Evolutionary conservation across 2,329 filamentous ascomycete genomes (phyloP), one percentile per base, ranked within the genome.

Genomic region (Trichophyton benhamiae): DNA sequence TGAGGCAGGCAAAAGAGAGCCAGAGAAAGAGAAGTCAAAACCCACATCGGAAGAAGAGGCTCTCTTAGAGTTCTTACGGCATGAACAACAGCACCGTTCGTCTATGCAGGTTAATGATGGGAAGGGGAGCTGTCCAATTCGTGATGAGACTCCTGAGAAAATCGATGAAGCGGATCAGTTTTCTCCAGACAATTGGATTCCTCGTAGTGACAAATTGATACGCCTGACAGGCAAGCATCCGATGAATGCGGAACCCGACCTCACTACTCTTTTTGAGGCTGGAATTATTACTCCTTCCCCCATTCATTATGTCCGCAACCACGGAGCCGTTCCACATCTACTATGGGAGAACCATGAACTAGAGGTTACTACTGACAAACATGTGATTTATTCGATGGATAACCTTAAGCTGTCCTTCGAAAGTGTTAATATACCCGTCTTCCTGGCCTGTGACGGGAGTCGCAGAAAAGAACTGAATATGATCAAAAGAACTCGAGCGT

Each of bases 181-280:
- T 64, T 76, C 75, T 1, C 79, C 79, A 0, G 79, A 82, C 66
- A 82, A 80, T 62, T 82, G 79, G 80, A 71, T 82, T 1, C 79
- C 79, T 2, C 74, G 79, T 7, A 75, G 73, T 0, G 69, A 71
- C 0, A 66, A 78, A 27, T 71, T 82, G 3, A 77, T 81, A 41
- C 76, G 80, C 0, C 65, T 80, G 17, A 82, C 79, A 0, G 79
- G 80, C 3, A 80, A 80, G 52, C 79, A 82, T 66, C 79, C 80
- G 0, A 63, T 83, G 61, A 82, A 83, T 61, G 77, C 74, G 2
- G 80, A 82, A 66, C 68, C 78, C 0, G 63, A 74, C 0, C 70
- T 82, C 1, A 68, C 68, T 1, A 67, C 67, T 11, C 72, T 82
- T 0, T 78, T 75, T 60, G 72, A 78, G 0, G 76, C 74, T 3